Evolutionary conservation across 768 basidiomycete genomes (phyloP).

Genomic region (Rossbeevera mucosa): DNA sequence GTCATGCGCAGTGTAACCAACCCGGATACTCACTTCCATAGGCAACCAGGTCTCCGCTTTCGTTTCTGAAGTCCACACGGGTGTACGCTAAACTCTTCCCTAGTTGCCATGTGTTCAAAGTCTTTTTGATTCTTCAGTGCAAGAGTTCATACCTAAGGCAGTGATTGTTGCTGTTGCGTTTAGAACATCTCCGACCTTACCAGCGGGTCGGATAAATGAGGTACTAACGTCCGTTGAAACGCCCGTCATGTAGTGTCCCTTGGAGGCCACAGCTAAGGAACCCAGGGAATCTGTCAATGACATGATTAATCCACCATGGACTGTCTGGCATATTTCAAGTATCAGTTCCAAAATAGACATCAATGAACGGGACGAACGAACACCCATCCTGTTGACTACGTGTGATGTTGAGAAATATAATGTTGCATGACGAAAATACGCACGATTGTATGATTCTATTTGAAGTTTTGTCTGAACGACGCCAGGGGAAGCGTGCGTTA

Average conservation of each 20-base stretch:
- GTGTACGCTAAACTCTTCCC: slow-evolving; percentile 81
- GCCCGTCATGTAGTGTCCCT: slow-evolving; percentile 83
- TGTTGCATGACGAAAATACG: slow-evolving; percentile 17
- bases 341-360: not conserved
- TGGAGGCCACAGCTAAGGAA: slow-evolving; percentile 76
- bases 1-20: too few relatives aligned
- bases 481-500: slow-evolving; percentile 69
- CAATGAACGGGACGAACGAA: slow-evolving; percentile 32
- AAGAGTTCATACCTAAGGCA: slow-evolving; percentile 51
- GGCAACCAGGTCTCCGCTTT: slow-evolving; percentile 65
- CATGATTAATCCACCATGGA: slow-evolving; percentile 77
- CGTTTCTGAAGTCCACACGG: slow-evolving; percentile 66
- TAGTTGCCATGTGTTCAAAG: slow-evolving; percentile 22
- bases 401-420: not conserved
- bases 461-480: slow-evolving; percentile 62
- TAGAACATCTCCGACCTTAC: slow-evolving; percentile 63
- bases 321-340: slow-evolving; percentile 34
- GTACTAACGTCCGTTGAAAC: slow-evolving; percentile 80
- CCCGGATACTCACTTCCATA: slow-evolving; percentile 61
- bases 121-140: not conserved
- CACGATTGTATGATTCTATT: slow-evolving; percentile 73
- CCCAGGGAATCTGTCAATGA: slow-evolving; percentile 83
- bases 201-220: slow-evolving; percentile 74
- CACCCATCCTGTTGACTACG: slow-evolving; percentile 79
- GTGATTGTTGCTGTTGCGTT: slow-evolving; percentile 61